Evolutionary conservation across 352 stramenopile genomes (phyloP).

Genomic region (Phytophthora idaei): DNA sequence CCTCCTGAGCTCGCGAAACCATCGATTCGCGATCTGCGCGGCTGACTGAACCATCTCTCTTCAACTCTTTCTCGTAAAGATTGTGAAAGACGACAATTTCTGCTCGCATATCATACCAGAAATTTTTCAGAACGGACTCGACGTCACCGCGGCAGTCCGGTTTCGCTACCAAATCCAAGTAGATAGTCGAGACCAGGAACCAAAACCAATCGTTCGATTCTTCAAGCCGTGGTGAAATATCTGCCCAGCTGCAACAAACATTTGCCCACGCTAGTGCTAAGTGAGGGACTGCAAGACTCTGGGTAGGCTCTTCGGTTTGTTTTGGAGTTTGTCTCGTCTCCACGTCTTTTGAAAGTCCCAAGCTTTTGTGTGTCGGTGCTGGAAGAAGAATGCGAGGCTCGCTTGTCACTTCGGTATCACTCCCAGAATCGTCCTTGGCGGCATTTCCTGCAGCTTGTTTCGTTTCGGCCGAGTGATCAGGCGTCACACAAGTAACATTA

Average conservation of each 20-base stretch:
- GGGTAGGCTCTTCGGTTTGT: neutral
- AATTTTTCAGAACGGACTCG: slow-evolving; percentile 1
- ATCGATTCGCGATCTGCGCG: neutral
- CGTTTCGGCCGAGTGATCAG: neutral
- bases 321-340: neutral
- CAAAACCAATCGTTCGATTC: slow-evolving; percentile 22
- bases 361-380: neutral
- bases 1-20: slow-evolving; percentile 1
- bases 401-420: neutral
- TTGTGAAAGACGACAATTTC: slow-evolving; percentile 8
- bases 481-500: neutral
- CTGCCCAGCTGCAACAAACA: slow-evolving; percentile 5
- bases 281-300: slow-evolving; percentile 1
- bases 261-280: slow-evolving; percentile 17
- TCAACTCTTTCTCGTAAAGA: slow-evolving; percentile 4
- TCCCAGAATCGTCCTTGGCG: neutral
- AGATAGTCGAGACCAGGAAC: slow-evolving; percentile 8
- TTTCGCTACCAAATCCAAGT: slow-evolving; percentile 6
- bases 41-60: neutral
- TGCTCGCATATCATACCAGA: neutral
- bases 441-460: neutral
- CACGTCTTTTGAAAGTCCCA: neutral
- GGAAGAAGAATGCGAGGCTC: neutral
- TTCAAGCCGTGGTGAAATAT: neutral
- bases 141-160: neutral